Evolutionary conservation across 345 rosid species (phyloP).

Genomic region (Laguncularia racemosa): DNA sequence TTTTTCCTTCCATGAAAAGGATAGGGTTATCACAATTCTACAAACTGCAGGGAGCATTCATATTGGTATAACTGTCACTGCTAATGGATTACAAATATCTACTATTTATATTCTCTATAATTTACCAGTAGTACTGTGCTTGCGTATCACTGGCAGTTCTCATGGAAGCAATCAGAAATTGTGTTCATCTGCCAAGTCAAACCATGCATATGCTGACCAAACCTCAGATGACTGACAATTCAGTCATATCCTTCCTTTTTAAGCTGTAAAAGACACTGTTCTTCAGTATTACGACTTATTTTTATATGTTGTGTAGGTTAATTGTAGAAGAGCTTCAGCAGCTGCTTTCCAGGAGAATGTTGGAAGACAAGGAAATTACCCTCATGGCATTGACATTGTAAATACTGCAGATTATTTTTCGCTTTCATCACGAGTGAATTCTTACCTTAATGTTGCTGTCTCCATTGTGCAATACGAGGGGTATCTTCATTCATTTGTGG

Average conservation of each 20-base stretch:
- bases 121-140: no score
- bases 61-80: no score
- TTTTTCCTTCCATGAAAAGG: no score
- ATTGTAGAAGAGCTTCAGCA: constrained; percentile 98
- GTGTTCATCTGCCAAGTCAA: no score
- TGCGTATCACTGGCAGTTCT: no score
- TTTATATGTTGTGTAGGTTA: constrained; percentile 48
- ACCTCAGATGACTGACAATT: no score
- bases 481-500: constrained; percentile 80
- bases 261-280: not conserved
- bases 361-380: constrained; percentile 97
- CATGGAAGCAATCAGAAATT: no score
- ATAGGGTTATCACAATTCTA: no score
- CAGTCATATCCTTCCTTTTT: constrained; percentile 2
- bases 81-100: no score
- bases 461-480: constrained; percentile 76
- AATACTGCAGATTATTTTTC: constrained; percentile 93
- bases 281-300: constrained; percentile 12
- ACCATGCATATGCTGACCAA: no score
- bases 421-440: constrained; percentile 79
- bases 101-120: no score
- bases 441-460: constrained; percentile 81
- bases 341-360: constrained; percentile 99
- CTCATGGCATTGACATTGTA: constrained; percentile 97
- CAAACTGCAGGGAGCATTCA: no score